A percentile compares a stretch with the other conserved stretches of the same genome.
Evolutionary conservation across 2,329 filamentous ascomycete genomes (phyloP).

Genomic region (Xylariaceae sp.): DNA sequence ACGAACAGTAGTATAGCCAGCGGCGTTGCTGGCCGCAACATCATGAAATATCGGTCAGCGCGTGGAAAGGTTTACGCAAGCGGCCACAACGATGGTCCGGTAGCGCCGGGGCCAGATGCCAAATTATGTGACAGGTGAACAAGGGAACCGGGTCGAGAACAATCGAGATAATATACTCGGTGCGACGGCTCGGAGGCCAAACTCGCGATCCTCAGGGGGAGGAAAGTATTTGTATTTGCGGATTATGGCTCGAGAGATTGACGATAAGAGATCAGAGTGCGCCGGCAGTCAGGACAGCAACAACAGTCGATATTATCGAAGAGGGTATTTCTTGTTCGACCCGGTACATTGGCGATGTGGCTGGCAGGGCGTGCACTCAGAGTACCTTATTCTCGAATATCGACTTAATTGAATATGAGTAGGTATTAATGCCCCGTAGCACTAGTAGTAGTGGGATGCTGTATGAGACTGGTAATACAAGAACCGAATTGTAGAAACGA

Average conservation of each 20-base stretch:
- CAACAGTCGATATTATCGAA: slow-evolving; percentile 1
- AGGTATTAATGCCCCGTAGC: too few species aligned
- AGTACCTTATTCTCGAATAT: slow-evolving; percentile 1
- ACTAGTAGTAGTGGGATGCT: slow-evolving; percentile 3
- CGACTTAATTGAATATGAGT: background rate
- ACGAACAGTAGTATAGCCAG: slow-evolving; percentile 77
- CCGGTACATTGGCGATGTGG: slow-evolving; percentile 7
- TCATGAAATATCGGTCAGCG: slow-evolving; percentile 42
- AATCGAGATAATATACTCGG: too few species aligned
- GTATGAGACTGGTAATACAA: slow-evolving; percentile 1
- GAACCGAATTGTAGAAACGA: slow-evolving; percentile 20
- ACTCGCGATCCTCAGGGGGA: background rate
- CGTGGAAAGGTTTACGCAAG: slow-evolving; percentile 10
- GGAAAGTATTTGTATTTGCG: background rate
- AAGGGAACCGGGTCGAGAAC: too few species aligned
- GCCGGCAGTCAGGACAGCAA: slow-evolving; percentile 5
- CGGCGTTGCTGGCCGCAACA: slow-evolving; percentile 90
- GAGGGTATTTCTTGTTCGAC: slow-evolving; percentile 4
- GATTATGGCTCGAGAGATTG: background rate
- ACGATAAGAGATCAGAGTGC: slow-evolving; percentile 5
- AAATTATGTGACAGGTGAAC: background rate
- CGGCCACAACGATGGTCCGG: background rate
- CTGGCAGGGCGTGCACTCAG: background rate
- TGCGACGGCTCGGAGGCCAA: background rate
- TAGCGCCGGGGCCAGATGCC: background rate